Base-by-base conservation (phyloP, 169 alveolate genomes). In the Eimeria maxima region DNA sequence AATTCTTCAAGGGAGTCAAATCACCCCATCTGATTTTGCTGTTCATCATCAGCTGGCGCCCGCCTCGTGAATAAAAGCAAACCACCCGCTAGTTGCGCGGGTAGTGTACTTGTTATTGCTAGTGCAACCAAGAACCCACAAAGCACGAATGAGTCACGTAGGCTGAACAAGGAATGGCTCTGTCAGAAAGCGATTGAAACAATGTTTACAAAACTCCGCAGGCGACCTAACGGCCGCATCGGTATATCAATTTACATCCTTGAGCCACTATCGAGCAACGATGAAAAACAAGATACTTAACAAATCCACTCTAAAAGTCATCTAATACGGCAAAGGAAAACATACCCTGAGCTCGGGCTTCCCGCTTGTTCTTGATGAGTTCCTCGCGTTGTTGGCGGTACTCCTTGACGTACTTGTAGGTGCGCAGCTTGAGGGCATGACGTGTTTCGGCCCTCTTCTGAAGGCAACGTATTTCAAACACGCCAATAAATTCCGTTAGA, bases 361-460 rank as follows among this genome's bases (percentile, higher is more conserved):
- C 93, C 29, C 96, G 96, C 45, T 65, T 90, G 88, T 83, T 87
- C 78, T 76, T 80, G 88, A 95, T 88, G 78, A 95, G 96, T 50
- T 89, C 78, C 94, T 45, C 95, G 60, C 83, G 53, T 86, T 73
- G 93, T 20, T 6, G 89, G 93, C 73, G 65, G 84, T 88, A 50
- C 95, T 96, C 97, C 96, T 95, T 95, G 93, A 95, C 94, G 80
- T 96, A 96, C 95, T 96, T 95, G 90, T 83, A 90, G 8, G 97
- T 93, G 50, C 97, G 95, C 44, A 88, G 73, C 96, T 96, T 96
- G 88, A 95, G 93, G 22, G 55, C 97, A 55, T 90, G 95, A 2
- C 97, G 97, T 4, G n/a, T 42, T 3, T 38, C 96, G 78, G 93
- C 90, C 42, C 90, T 53, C 53, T 76, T 63, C 97, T 96, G 94